Evolutionary conservation across 805 yeast species (phyloP).

Genomic region (Dipodascus albidus): DNA sequence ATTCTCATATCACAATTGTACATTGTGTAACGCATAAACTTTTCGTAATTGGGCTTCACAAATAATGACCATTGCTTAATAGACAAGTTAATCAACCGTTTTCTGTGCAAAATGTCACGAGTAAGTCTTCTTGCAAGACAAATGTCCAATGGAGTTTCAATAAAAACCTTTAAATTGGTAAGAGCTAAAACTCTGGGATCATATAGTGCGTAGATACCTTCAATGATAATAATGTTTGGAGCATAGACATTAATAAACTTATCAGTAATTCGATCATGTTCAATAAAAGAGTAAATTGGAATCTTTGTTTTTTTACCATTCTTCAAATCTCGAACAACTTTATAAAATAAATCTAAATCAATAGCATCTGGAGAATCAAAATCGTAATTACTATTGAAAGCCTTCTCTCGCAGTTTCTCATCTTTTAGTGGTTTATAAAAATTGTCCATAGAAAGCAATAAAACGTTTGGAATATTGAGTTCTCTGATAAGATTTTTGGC

Average conservation of each 20-base stretch:
- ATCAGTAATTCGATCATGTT: constrained; percentile 44
- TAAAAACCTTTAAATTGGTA: constrained; percentile 81
- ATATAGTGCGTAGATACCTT: constrained; percentile 79
- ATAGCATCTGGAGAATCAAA: constrained; percentile 81
- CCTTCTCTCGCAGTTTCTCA: constrained; percentile 44
- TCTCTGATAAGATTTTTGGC: constrained; percentile 72
- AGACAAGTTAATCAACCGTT: constrained; percentile 73
- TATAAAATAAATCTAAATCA: constrained; percentile 62
- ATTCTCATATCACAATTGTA: constrained; percentile 72
- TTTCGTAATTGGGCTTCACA: constrained; percentile 86
- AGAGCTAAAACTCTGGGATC: constrained; percentile 56
- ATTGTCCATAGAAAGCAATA: constrained; percentile 78
- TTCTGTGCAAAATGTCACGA: constrained; percentile 78
- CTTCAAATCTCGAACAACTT: constrained; percentile 54
- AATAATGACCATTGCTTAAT: constrained; percentile 81
- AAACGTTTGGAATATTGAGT: constrained; percentile 83
- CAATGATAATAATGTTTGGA: constrained; percentile 85
- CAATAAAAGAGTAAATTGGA: constrained; percentile 57
- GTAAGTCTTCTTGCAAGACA: constrained; percentile 82
- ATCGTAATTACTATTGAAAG: constrained; percentile 64
- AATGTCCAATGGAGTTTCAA: constrained; percentile 87
- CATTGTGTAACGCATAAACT: constrained; percentile 65
- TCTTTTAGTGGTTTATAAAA: constrained; percentile 67
- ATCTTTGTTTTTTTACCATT: constrained; percentile 56
- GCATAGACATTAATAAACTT: constrained; percentile 75